These are phyloP conservation scores for Ceratocystis colombiana DNA, from an alignment of 2,329 filamentous ascomycete genomes.

Conservation along the genomic window DNA sequence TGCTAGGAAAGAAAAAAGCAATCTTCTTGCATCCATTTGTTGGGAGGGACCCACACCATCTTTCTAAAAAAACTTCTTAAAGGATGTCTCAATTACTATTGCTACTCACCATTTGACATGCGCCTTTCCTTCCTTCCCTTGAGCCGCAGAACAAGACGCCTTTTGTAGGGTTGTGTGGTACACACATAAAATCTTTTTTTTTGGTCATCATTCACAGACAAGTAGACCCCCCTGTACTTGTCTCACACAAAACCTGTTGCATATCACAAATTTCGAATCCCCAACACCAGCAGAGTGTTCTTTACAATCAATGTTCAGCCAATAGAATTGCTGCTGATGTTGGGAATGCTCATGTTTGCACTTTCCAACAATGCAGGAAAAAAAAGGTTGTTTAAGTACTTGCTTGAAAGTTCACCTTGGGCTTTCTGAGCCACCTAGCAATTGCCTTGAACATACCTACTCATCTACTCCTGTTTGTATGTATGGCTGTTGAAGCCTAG, in stretches of 20 bases:
- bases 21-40: slow-evolving; percentile 20
- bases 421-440: too few species aligned
- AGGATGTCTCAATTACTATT: slow-evolving; percentile 3
- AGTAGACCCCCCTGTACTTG: background rate
- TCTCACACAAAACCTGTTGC: slow-evolving; percentile 11
- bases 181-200: background rate
- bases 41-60: slow-evolving; percentile 22
- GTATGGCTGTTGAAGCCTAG: too few species aligned
- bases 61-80: slow-evolving; percentile 16
- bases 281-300: slow-evolving; percentile 11
- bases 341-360: slow-evolving; percentile 14
- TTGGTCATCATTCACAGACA: background rate
- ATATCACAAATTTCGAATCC: slow-evolving; percentile 9
- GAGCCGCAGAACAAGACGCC: slow-evolving; percentile 13
- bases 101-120: slow-evolving; percentile 2
- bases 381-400: background rate
- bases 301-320: background rate
- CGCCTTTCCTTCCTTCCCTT: slow-evolving; percentile 13
- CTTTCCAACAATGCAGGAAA: slow-evolving; percentile 9
- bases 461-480: too few species aligned
- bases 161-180: slow-evolving; percentile 2
- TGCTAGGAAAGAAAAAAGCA: background rate
- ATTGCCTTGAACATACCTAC: too few species aligned
- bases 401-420: too few species aligned
- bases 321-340: slow-evolving; percentile 20